Conservation (phyloP, 768 basidiomycete genomes). For the Kwoniella sp. region DNA sequence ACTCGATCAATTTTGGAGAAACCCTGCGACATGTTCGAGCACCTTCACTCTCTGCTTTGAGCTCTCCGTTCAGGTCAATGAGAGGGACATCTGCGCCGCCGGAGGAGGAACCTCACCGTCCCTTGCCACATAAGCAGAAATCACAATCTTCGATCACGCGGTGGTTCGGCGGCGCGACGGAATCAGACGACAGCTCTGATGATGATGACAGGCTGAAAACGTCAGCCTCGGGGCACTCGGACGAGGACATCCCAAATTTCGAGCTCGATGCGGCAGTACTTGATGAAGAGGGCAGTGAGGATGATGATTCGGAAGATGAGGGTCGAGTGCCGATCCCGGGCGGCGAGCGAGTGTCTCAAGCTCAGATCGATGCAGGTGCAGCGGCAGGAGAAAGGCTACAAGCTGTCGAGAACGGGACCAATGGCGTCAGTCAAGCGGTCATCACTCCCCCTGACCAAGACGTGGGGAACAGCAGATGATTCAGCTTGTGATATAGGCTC, state of each 20-base stretch:
- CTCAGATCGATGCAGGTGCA: constrained; percentile 18
- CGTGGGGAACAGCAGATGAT: not conserved
- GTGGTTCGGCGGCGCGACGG: constrained; percentile 37
- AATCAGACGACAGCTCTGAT: constrained; percentile 21
- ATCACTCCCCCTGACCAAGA: not conserved
- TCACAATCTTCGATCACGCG: constrained; percentile 27
- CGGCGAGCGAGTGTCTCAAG: constrained; percentile 29
- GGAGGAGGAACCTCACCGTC: constrained; percentile 1
- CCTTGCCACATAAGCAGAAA: constrained; percentile 10
- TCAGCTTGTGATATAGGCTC: too few species aligned
- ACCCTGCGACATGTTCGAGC: constrained; percentile 43
- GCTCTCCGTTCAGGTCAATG: constrained; percentile 37
- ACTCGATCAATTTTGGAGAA: constrained; percentile 32
- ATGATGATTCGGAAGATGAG: constrained; percentile 11
- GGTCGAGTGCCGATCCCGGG: constrained; percentile 31
- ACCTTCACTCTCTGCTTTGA: constrained; percentile 28
- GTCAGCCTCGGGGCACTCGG: constrained; percentile 13
- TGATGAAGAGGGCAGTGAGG: constrained; percentile 13
- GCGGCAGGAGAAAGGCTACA: constrained; percentile 6
- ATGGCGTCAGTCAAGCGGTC: not conserved
- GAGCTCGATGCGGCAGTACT: constrained; percentile 4
- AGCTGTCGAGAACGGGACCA: not conserved
- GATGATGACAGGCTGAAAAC: constrained; percentile 7
- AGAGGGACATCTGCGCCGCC: constrained; percentile 5
- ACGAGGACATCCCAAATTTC: constrained; percentile 17